Percentiles rank a stretch among this genome's conserved stretches.
Evolutionary conservation across 176 grass and related monocot genomes (phyloP).

Genomic region (Oryza glaberrima): DNA sequence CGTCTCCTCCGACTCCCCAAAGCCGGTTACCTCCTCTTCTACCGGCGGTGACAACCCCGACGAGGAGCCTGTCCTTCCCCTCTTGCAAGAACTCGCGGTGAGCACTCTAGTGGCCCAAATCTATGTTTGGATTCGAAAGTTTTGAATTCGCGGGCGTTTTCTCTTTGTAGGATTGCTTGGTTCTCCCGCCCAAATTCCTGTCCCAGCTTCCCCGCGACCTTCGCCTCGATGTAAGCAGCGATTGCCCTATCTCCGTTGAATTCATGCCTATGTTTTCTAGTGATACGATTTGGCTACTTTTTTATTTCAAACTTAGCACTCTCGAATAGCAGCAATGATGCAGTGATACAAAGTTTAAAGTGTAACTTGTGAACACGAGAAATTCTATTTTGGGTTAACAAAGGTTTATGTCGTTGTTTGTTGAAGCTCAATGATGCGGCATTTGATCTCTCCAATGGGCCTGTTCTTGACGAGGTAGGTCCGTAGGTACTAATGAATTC

Average conservation of each 20-base stretch:
- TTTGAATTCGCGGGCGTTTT: neutral
- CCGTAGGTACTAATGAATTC: constrained; percentile 24
- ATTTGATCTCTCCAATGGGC: constrained; percentile 94
- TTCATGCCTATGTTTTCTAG: neutral
- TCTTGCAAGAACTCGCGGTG: constrained; percentile 73
- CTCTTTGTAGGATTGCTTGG: constrained; percentile 54
- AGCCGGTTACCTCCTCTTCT: constrained; percentile 40
- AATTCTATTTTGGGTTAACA: neutral
- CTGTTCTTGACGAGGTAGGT: constrained; percentile 72
- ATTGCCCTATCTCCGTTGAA: neutral
- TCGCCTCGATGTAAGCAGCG: constrained; percentile 61
- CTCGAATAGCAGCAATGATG: neutral
- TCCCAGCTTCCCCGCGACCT: constrained; percentile 73
- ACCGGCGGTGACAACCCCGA: constrained; percentile 22
- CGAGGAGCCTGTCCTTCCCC: constrained; percentile 44
- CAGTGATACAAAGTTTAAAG: neutral
- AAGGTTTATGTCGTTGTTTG: neutral
- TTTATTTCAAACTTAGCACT: neutral
- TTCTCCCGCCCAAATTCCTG: constrained; percentile 69
- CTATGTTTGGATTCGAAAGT: too few relatives aligned
- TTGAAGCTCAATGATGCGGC: constrained; percentile 88
- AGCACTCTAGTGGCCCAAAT: neutral
- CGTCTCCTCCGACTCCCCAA: constrained; percentile 60
- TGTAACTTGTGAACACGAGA: neutral
- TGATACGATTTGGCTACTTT: neutral